These are phyloP conservation scores for Brassica napus DNA, from an alignment of 345 rosid genomes.

Conservation along the genomic window DNA sequence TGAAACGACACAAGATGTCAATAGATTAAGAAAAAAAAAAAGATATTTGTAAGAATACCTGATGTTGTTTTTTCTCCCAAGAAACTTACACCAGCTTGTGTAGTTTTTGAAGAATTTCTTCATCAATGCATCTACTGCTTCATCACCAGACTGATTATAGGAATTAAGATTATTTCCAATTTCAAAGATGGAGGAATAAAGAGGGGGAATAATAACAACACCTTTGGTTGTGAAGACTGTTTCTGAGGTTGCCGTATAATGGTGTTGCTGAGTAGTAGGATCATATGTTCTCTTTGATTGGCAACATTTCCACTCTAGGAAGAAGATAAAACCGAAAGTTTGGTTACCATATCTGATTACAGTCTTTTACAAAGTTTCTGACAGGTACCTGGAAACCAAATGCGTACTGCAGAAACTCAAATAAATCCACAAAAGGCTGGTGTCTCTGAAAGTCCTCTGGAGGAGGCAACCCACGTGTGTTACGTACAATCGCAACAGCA, in stretches of 20 bases:
- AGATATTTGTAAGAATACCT: slow-evolving; percentile 41
- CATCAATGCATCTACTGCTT: slow-evolving; percentile 76
- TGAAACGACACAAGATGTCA: background rate
- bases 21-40: background rate
- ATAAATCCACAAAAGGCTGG: slow-evolving; percentile 58
- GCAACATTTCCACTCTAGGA: slow-evolving; percentile 80
- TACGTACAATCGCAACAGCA: slow-evolving; percentile 67
- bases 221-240: slow-evolving; percentile 57
- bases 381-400: slow-evolving; percentile 86
- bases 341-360: slow-evolving; percentile 6
- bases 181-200: slow-evolving; percentile 15
- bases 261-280: slow-evolving; percentile 79
- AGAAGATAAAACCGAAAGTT: slow-evolving; percentile 11
- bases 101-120: slow-evolving; percentile 85
- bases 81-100: slow-evolving; percentile 85
- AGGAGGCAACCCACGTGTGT: slow-evolving; percentile 63
- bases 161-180: slow-evolving; percentile 26
- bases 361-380: slow-evolving; percentile 8
- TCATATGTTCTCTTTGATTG: slow-evolving; percentile 92
- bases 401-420: slow-evolving; percentile 73
- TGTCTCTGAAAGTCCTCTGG: slow-evolving; percentile 52
- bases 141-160: slow-evolving; percentile 63
- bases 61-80: slow-evolving; percentile 75
- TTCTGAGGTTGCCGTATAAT: slow-evolving; percentile 60
- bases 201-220: slow-evolving; percentile 34